phyloP scores from a whole-genome alignment of 768 basidiomycete genomes.

The Mycena sanguinolenta region DNA sequence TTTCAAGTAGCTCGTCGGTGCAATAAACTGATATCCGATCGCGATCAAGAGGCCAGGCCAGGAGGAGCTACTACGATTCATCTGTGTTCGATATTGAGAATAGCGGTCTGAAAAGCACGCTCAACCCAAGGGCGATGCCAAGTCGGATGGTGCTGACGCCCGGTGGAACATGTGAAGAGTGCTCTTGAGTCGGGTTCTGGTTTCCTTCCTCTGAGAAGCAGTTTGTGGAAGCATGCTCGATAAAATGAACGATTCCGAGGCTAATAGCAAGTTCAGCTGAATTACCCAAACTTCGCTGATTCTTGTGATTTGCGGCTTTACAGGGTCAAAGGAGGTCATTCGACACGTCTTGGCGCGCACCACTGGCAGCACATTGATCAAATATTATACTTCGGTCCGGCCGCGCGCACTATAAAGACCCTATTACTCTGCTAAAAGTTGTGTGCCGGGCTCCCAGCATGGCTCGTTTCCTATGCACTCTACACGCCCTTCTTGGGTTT shows the following conservation, averaged over 20 bases:
- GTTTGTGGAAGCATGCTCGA: neutral
- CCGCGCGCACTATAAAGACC: neutral
- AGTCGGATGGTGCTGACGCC: neutral
- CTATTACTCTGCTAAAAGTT: neutral
- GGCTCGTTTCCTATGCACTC: slow-evolving; percentile 36
- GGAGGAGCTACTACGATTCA: no score
- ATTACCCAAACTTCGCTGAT: neutral
- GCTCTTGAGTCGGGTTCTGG: neutral
- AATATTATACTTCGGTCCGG: neutral
- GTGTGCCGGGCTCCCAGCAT: neutral
- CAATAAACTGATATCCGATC: no score
- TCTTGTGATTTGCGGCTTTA: neutral
- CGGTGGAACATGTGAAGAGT: neutral
- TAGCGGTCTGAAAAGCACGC: no score
- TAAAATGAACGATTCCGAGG: neutral
- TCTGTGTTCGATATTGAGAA: no score
- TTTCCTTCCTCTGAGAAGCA: neutral
- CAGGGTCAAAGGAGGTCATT: neutral
- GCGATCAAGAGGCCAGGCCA: no score
- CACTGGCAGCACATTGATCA: neutral
- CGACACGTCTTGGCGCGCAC: neutral
- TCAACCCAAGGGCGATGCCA: no score
- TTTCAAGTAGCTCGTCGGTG: no score
- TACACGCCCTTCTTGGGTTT: slow-evolving; percentile 42
- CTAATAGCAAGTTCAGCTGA: neutral